Conservation (phyloP, 345 rosid species). For the Aquilaria sinensis region DNA sequence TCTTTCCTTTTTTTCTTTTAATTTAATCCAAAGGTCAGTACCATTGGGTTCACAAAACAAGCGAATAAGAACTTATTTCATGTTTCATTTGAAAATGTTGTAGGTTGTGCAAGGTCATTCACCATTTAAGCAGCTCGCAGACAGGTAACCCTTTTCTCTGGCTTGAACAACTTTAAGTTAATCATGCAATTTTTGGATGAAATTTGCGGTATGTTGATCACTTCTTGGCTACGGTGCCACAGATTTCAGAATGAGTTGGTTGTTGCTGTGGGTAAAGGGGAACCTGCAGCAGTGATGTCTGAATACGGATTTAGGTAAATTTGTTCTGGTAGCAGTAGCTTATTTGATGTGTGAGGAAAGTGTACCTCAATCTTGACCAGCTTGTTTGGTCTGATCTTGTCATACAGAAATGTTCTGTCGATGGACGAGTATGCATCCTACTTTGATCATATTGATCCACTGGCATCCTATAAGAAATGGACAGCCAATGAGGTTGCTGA, state of each 20-base stretch:
- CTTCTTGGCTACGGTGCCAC: constrained; percentile 5
- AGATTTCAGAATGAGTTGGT: constrained; percentile 67
- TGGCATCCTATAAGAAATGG: constrained; percentile 67
- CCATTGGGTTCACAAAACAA: not conserved
- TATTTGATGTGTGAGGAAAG: not conserved
- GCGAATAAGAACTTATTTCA: not conserved
- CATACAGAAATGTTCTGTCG: constrained; percentile 74
- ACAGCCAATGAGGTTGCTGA: constrained; percentile 23
- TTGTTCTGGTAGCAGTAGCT: constrained; percentile 1
- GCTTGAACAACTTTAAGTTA: too few relatives aligned
- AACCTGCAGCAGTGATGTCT: constrained; percentile 81
- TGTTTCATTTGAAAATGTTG: constrained; percentile 9
- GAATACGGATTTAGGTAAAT: constrained; percentile 81
- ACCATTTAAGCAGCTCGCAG: constrained; percentile 59
- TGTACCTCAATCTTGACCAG: constrained; percentile 5
- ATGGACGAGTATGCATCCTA: constrained; percentile 70
- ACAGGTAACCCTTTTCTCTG: constrained; percentile 26
- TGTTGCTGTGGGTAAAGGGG: constrained; percentile 89
- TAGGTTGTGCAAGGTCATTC: constrained; percentile 91
- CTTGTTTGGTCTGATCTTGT: constrained; percentile 7
- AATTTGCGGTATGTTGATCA: not conserved
- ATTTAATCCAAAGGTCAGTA: not conserved
- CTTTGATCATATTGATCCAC: constrained; percentile 80
- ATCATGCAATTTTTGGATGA: not conserved
- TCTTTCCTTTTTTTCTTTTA: not conserved